Evolutionary conservation across 768 basidiomycete genomes (phyloP), one percentile per base, ranked within the genome.

Genomic region (Sarcomyxa edulis): DNA sequence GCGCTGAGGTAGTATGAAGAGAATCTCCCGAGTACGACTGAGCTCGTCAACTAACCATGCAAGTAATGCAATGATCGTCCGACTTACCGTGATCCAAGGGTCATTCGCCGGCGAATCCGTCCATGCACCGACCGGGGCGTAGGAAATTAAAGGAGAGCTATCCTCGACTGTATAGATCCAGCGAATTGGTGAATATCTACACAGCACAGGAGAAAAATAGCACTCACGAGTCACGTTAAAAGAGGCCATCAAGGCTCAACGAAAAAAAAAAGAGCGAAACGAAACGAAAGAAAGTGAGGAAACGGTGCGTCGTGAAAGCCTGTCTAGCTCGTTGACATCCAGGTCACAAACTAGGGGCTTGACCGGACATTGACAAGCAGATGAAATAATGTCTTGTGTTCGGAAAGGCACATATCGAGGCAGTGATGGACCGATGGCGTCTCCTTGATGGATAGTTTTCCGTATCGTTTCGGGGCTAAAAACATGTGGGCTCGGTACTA

Each of bases 161-260:
- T 78, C 76, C 49, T 78, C 76, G 50, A 72, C 78, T 80, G 42
- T n/a, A 33, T 12, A 29, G 28, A 30, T 30, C 32, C 39, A 20
- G n/a, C 23, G 28, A 22, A 22, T 22, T 11, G 43, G 21, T 35
- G 30, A 31, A 7, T 19, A 15, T 15, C 32, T 16, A 12, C 12
- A 0, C 16, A 5, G n/a, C 3, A 16, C 16, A 16, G 33, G 33
- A 14, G 15, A 25, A 22, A 23, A 16, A n/a, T n/a, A 28, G 11
- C 44, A 29, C 54, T 39, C 23, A 72, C 72, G 62, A 44, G 65
- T 62, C 31, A 72, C 47, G 43, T 66, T 62, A 52, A 67, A 66
- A 45, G 58, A 56, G 43, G 68, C 70, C 72, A 75, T 74, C 68
- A 50, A 72, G 69, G 64, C 66, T 74, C 68, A 50, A 72, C 68